These are phyloP conservation scores for Lasiodiplodia sp. DNA, from an alignment of 2,329 filamentous ascomycete genomes.

Conservation along the genomic window DNA sequence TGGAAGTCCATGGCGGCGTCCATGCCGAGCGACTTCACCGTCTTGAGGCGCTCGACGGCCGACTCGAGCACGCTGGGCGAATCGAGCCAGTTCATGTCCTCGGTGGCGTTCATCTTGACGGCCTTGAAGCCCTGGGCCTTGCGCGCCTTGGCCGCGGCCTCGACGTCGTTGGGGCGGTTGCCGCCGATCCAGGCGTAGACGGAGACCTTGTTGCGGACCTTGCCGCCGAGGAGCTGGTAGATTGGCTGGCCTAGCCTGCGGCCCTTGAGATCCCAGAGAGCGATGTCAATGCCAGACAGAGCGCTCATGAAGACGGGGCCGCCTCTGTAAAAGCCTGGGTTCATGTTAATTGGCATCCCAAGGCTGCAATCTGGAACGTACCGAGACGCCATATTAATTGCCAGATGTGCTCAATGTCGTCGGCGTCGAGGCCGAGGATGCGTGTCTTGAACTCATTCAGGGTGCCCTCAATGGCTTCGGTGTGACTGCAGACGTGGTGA, in stretches of 20 bases:
- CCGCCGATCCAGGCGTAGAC: constrained; percentile 84
- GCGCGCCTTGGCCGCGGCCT: constrained; percentile 65
- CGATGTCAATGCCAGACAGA: constrained; percentile 79
- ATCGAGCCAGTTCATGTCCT: constrained; percentile 79
- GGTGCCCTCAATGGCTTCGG: constrained; percentile 76
- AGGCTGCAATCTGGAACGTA: constrained; percentile 38
- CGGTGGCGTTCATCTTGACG: constrained; percentile 83
- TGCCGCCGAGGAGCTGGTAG: constrained; percentile 77
- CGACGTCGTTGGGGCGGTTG: constrained; percentile 72
- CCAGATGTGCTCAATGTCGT: constrained; percentile 84
- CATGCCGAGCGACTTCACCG: constrained; percentile 73
- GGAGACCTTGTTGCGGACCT: constrained; percentile 72
- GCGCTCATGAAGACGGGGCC: constrained; percentile 84
- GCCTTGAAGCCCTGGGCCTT: constrained; percentile 69
- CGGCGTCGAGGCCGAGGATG: constrained; percentile 72
- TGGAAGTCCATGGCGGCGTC: constrained; percentile 82
- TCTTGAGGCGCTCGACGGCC: constrained; percentile 71
- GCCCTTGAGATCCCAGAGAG: constrained; percentile 79
- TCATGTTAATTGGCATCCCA: not conserved
- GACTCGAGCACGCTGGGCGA: constrained; percentile 69
- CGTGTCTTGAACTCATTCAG: constrained; percentile 70
- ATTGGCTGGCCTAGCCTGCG: constrained; percentile 71
- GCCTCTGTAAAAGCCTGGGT: constrained; percentile 73
- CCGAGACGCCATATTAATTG: constrained; percentile 69
- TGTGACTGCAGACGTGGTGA: constrained; percentile 55